Evolutionary conservation across 306 rosid species (phyloP).

Genomic region (Senna tora): DNA sequence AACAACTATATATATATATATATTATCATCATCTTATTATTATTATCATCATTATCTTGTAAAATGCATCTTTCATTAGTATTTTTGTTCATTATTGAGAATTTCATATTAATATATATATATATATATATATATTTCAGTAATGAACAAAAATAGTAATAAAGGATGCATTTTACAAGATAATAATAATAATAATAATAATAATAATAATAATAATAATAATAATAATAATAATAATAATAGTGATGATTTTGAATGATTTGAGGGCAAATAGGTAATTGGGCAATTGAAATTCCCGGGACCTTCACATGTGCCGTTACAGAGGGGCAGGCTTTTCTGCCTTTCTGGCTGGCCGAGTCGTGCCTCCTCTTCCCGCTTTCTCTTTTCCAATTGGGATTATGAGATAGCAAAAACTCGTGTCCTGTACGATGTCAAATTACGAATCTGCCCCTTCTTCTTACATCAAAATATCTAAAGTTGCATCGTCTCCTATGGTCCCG

Average conservation of each 20-base stretch:
- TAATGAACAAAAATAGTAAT: no score
- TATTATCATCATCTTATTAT: no score
- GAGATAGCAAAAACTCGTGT: constrained; percentile 41
- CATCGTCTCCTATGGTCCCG: constrained; percentile 29
- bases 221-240: not conserved
- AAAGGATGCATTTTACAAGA: no score
- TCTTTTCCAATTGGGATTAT: constrained; percentile 37
- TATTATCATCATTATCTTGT: no score
- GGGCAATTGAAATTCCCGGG: constrained; percentile 50
- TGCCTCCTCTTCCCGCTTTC: constrained; percentile 53
- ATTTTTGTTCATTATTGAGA: no score
- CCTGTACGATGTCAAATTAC: constrained; percentile 38
- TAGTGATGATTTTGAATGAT: not conserved
- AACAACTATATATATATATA: no score
- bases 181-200: no score
- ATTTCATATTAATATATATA: no score
- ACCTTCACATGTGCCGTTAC: constrained; percentile 75
- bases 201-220: no score
- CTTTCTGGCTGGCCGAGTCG: constrained; percentile 55
- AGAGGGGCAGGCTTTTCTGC: constrained; percentile 72
- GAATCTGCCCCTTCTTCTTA: constrained; percentile 30
- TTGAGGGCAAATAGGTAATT: constrained; percentile 48
- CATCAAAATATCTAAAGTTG: constrained; percentile 22
- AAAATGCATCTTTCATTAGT: no score
- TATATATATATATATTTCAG: no score